Evolutionary conservation across 148 eudicot species (phyloP).

Genomic region (Nepenthes mirabilis): DNA sequence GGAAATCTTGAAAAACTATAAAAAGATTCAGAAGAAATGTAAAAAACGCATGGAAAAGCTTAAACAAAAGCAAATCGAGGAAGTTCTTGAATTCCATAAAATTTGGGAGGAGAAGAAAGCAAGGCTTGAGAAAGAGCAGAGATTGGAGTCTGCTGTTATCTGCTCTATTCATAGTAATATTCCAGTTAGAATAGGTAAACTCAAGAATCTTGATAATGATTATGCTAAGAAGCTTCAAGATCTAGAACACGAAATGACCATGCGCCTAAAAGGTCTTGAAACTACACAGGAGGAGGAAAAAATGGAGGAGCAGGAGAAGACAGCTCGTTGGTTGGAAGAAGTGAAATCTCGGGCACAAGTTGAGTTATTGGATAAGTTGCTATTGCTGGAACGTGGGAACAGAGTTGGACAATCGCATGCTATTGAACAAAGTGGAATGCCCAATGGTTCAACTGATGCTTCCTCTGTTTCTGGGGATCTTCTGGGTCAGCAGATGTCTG

Average conservation of each 20-base stretch:
- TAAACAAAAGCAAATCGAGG: constrained; percentile 25
- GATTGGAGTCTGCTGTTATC: constrained; percentile 22
- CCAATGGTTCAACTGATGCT: constrained; percentile 10
- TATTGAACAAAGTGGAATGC: constrained; percentile 5
- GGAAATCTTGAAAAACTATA: constrained; percentile 9
- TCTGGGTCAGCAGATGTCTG: constrained; percentile 7
- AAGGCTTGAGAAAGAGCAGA: constrained; percentile 24
- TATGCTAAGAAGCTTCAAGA: constrained; percentile 32
- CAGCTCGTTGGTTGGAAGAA: constrained; percentile 19
- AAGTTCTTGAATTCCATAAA: constrained; percentile 26
- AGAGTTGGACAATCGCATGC: constrained; percentile 6
- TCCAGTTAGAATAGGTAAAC: constrained; percentile 23
- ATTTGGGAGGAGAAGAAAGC: constrained; percentile 24
- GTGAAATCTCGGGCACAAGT: constrained; percentile 12
- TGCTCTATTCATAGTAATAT: constrained; percentile 23
- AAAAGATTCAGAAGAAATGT: constrained; percentile 19
- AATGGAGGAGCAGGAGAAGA: constrained; percentile 23
- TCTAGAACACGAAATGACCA: constrained; percentile 20
- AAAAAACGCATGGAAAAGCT: constrained; percentile 26
- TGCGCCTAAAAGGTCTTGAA: constrained; percentile 22
- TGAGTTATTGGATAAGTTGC: background rate
- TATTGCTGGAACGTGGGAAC: constrained; percentile 1
- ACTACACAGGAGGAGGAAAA: constrained; percentile 34
- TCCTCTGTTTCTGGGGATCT: constrained; percentile 3
- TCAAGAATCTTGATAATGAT: constrained; percentile 22